Conservation (phyloP, 2,329 filamentous ascomycete species). For the Dactylellina sp. region DNA sequence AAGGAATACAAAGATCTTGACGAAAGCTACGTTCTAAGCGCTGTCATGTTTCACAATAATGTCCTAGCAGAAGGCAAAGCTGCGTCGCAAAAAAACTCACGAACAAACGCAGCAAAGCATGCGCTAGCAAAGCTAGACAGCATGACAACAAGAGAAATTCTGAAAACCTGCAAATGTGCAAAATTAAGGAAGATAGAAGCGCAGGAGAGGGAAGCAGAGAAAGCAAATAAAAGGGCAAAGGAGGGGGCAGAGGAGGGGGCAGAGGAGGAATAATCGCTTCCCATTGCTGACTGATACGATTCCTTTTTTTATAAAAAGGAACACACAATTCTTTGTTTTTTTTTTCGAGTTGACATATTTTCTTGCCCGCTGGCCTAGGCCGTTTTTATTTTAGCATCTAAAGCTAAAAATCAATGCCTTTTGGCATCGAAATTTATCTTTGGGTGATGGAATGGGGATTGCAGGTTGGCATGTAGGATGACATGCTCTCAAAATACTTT, state of each 20-base stretch:
- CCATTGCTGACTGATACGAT: constrained; percentile 62
- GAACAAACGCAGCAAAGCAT: constrained; percentile 73
- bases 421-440: constrained; percentile 24
- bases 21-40: constrained; percentile 72
- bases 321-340: constrained; percentile 20
- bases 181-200: constrained; percentile 38
- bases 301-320: constrained; percentile 56
- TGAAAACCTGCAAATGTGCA: constrained; percentile 58
- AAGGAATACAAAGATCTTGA: constrained; percentile 69
- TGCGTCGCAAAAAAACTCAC: constrained; percentile 78
- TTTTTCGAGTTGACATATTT: constrained; percentile 25
- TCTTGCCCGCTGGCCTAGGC: constrained; percentile 20
- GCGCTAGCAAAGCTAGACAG: constrained; percentile 68
- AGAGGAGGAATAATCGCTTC: neutral
- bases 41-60: constrained; percentile 79
- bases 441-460: constrained; percentile 20
- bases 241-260: no score
- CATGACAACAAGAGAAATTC: constrained; percentile 61
- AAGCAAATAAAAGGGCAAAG: constrained; percentile 14
- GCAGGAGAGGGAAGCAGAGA: constrained; percentile 23
- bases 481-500: neutral
- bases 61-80: constrained; percentile 74
- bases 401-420: constrained; percentile 38
- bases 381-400: constrained; percentile 25
- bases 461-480: constrained; percentile 12